phyloP scores from a whole-genome alignment of 441 rosid genomes.

The Codiaeum variegatum region DNA sequence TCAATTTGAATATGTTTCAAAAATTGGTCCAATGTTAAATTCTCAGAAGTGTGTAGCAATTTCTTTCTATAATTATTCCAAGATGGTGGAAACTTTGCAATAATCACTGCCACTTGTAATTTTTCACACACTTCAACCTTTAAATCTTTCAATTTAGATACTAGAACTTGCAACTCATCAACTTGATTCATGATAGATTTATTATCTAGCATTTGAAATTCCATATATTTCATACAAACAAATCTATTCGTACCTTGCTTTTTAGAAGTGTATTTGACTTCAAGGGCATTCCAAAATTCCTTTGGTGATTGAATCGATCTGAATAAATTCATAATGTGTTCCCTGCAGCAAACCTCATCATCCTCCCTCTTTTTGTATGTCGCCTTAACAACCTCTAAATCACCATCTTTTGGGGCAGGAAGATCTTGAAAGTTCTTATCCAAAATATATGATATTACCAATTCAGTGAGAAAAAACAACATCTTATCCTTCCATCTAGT shows the following conservation, averaged over 20 bases:
- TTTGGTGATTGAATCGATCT: background rate
- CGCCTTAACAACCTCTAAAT: background rate
- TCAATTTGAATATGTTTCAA: too few relatives aligned
- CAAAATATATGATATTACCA: too few relatives aligned
- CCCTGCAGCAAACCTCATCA: background rate
- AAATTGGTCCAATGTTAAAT: too few relatives aligned
- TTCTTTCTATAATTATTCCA: constrained; percentile 21
- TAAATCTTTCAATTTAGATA: background rate
- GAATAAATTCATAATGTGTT: background rate
- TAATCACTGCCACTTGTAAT: constrained; percentile 3
- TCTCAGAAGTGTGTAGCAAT: too few relatives aligned
- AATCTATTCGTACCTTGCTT: background rate
- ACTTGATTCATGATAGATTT: background rate
- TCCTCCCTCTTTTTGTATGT: background rate
- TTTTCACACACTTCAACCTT: background rate
- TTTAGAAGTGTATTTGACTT: background rate
- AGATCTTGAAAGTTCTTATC: too few relatives aligned
- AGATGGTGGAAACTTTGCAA: constrained; percentile 12
- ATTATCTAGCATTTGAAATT: background rate
- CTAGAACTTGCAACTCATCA: background rate
- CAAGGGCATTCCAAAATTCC: background rate
- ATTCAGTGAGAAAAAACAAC: background rate
- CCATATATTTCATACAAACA: background rate
- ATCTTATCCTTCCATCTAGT: background rate
- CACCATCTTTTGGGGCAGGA: background rate